phyloP scores from a whole-genome alignment of 371 early-diverging fungal genomes.

The Parasitella parasitica region DNA sequence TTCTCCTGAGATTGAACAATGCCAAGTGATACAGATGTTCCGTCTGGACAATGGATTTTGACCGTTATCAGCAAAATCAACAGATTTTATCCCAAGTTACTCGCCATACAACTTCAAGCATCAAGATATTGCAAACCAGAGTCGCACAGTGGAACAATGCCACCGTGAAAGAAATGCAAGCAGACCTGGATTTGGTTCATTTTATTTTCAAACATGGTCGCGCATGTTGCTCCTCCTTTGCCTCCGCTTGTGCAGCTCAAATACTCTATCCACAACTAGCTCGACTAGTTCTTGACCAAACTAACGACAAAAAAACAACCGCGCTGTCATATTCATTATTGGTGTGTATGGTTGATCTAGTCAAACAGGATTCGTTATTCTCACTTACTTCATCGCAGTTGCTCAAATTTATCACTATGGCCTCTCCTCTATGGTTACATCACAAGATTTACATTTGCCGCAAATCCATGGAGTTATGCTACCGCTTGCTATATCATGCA shows the following conservation, averaged over 20 bases:
- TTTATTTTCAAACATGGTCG: slow-evolving; percentile 8
- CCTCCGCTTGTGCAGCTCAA: not conserved
- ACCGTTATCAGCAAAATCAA: not conserved
- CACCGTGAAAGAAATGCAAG: not conserved
- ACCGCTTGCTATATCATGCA: not conserved
- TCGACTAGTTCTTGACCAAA: not conserved
- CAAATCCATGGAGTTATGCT: slow-evolving; percentile 17
- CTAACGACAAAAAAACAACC: not conserved
- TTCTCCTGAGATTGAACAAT: not conserved
- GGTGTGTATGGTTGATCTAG: slow-evolving; percentile 12
- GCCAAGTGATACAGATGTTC: not conserved
- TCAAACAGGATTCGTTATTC: slow-evolving; percentile 1
- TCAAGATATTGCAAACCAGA: not conserved
- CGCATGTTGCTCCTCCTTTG: not conserved
- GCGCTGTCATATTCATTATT: not conserved
- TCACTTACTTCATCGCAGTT: not conserved
- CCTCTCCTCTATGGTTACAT: slow-evolving; percentile 3
- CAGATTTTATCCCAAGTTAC: not conserved
- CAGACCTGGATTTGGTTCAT: slow-evolving; percentile 5
- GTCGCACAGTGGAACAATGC: not conserved
- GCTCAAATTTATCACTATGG: not conserved
- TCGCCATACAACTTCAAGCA: not conserved
- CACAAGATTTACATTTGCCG: slow-evolving; percentile 3
- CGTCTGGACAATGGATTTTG: not conserved
- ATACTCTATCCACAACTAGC: not conserved